These are phyloP conservation scores for Lobosporangium transversale DNA, from an alignment of 192 early-diverging fungal species.

Conservation along the genomic window DNA sequence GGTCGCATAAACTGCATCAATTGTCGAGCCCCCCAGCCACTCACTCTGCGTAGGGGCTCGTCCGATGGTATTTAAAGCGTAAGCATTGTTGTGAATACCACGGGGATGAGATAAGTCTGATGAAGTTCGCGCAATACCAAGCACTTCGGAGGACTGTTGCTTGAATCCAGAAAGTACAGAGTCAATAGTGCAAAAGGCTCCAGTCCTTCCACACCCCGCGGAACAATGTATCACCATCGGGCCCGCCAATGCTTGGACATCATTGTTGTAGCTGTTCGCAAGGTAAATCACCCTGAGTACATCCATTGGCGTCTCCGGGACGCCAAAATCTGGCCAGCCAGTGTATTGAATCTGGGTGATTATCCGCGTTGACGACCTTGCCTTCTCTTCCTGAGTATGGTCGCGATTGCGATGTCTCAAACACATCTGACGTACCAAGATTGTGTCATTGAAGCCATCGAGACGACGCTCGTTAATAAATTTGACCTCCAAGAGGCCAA, in stretches of 20 bases:
- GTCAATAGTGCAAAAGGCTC: conserved; percentile 71
- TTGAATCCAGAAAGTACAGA: conserved; percentile 50
- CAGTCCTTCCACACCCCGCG: conserved; percentile 68
- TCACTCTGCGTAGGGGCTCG: neutral
- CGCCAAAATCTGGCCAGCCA: conserved; percentile 92
- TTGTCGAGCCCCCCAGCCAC: neutral
- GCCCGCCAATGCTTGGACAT: conserved; percentile 28
- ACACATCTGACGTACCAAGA: conserved; percentile 65
- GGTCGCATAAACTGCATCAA: conserved; percentile 70
- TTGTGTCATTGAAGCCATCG: conserved; percentile 54
- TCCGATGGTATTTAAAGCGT: too few species aligned
- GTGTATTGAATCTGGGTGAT: conserved; percentile 88
- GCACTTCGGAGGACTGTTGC: conserved; percentile 1
- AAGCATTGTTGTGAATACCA: neutral
- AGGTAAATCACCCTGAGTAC: conserved; percentile 65
- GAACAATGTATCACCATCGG: conserved; percentile 67
- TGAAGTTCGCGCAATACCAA: neutral
- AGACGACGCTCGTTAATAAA: conserved; percentile 63
- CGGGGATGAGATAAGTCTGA: neutral
- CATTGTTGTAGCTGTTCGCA: conserved; percentile 22
- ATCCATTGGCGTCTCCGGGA: conserved; percentile 76
- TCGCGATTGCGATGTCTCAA: conserved; percentile 25
- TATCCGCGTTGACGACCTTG: too few species aligned
- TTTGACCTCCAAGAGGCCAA: conserved; percentile 62
- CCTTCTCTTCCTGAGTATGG: conserved; percentile 22